Evolutionary conservation across 1,284 basidiomycete genomes (phyloP), one percentile per base, ranked within the genome.

Genomic region (Laetiporus sulphureus): DNA sequence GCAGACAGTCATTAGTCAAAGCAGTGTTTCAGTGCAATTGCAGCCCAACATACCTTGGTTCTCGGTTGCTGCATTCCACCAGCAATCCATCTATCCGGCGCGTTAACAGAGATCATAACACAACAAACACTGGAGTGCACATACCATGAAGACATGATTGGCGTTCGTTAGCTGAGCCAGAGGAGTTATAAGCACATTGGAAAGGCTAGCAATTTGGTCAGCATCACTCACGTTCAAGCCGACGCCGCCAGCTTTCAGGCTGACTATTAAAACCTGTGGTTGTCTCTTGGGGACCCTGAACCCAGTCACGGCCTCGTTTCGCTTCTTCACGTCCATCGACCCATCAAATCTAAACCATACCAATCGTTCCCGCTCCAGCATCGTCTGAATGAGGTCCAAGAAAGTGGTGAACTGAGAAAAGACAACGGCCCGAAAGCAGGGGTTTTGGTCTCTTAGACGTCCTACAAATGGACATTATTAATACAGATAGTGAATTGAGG

Each of bases 21-120:
- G 25, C 13, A 27, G 25, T 27, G 4, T 10, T 12, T 38, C 12
- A 21, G 15, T 32, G 6, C 1, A 13, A 13, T 10, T 36, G n/a
- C 7, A 13, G 13, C 13, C 13, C 13, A 27, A 12, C 68, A 50
- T 48, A 89, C 88, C 91, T 73, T 96, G 92, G 50, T 86, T 84
- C 62, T 94, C 91, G 16, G 77, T 84, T 0, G 91, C 91, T 19
- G 89, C 79, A 59, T 93, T 94, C 90, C 91, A 95, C 90, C 90
- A 94, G 48, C 90, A 93, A 54, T 95, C 92, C 89, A 94, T 92
- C 89, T 88, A 45, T 4, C n/a, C n/a, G n/a, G n/a, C n/a, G n/a
- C n/a, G n/a, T n/a, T n/a, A n/a, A n/a, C n/a, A n/a, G n/a, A n/a
- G n/a, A n/a, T n/a, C n/a, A n/a, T n/a, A n/a, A n/a, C 3, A 2